These are phyloP conservation scores for Rhodotorula sphaerocarpa DNA, from an alignment of 768 basidiomycete species.

Conservation along the genomic window DNA sequence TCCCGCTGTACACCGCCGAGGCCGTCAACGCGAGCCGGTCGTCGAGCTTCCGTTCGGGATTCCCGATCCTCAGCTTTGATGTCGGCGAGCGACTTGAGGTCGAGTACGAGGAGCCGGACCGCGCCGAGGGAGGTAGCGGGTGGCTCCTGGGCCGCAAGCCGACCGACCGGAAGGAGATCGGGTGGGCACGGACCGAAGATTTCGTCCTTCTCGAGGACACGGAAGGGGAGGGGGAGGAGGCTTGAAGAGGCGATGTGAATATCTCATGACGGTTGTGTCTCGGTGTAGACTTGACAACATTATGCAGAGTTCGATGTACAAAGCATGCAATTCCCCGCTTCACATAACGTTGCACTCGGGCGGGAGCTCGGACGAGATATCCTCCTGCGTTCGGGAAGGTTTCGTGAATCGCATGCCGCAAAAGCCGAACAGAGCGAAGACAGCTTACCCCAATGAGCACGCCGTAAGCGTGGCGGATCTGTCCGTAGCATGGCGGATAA, in stretches of 20 bases:
- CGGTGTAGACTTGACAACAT: no score
- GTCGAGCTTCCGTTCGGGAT: slow-evolving; percentile 12
- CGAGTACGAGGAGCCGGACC: slow-evolving; percentile 32
- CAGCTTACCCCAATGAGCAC: background rate
- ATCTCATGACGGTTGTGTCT: no score
- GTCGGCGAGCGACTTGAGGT: slow-evolving; percentile 17
- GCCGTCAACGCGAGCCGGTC: slow-evolving; percentile 15
- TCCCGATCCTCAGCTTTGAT: slow-evolving; percentile 18
- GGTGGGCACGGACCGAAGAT: slow-evolving; percentile 30
- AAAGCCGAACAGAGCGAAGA: no score
- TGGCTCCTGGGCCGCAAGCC: slow-evolving; percentile 29
- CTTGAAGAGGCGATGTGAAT: background rate
- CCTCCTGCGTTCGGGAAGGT: no score
- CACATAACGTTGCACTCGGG: no score
- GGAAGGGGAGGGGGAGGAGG: background rate
- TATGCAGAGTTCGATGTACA: no score
- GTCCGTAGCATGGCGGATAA: no score
- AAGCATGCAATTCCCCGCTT: no score
- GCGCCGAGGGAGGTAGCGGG: slow-evolving; percentile 26
- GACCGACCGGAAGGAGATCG: slow-evolving; percentile 1
- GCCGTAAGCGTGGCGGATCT: background rate
- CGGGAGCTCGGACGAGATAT: no score
- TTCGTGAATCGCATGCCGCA: background rate
- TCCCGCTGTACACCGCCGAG: slow-evolving; percentile 30
- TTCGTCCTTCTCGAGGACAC: slow-evolving; percentile 18